A percentile compares a stretch with the other conserved stretches of the same genome.
phyloP scores from a whole-genome alignment of 2,329 filamentous ascomycete species.

The Nemania diffusa region DNA sequence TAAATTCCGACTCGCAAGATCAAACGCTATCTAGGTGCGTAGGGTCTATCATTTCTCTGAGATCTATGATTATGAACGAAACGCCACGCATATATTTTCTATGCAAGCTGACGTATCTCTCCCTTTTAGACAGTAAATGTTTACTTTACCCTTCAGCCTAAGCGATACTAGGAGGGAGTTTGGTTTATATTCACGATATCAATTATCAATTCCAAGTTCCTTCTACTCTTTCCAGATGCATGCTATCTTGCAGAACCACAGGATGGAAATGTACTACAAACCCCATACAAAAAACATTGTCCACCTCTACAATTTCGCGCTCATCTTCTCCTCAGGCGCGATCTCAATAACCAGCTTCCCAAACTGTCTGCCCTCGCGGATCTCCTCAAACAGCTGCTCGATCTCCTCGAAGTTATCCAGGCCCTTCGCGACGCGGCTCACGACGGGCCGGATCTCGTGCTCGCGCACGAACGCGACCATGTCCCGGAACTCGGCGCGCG shows the following conservation, averaged over 20 bases:
- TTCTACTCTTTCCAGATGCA: neutral
- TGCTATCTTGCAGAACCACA: neutral
- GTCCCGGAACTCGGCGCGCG: slow-evolving; percentile 85
- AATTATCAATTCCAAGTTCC: neutral
- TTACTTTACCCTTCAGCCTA: no score
- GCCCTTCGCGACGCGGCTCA: slow-evolving; percentile 78
- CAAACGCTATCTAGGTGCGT: no score
- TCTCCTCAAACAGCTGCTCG: slow-evolving; percentile 84
- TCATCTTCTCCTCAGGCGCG: slow-evolving; percentile 47
- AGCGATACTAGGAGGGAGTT: no score
- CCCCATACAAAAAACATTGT: neutral
- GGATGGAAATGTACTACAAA: neutral
- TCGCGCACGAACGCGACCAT: slow-evolving; percentile 86
- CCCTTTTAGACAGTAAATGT: no score
- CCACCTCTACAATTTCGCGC: slow-evolving; percentile 54
- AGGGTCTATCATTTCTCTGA: no score
- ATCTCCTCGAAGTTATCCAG: slow-evolving; percentile 82
- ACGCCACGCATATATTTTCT: no score
- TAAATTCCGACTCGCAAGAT: no score
- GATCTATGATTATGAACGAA: no score
- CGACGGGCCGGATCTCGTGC: slow-evolving; percentile 78
- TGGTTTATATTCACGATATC: no score
- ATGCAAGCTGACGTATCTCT: no score
- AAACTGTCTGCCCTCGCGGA: slow-evolving; percentile 87
- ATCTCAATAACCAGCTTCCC: slow-evolving; percentile 90